Evolutionary conservation across 106 monocot genomes (phyloP), one percentile per base, ranked within the genome.

Genomic region (Ottelia alismoides): DNA sequence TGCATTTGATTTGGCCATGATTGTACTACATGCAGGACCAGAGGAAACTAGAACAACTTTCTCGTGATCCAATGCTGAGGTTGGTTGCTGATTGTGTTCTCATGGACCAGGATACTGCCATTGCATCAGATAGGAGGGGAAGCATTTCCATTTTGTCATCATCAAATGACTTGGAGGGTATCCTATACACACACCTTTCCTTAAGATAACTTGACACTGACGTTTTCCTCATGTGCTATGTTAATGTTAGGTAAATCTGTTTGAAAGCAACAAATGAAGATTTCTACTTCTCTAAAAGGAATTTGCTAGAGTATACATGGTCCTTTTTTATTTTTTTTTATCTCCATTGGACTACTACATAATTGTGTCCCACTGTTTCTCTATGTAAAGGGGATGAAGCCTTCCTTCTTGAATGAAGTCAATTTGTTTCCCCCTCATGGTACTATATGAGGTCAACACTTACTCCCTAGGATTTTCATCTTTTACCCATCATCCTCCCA

Each of bases 31-130:
- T 16, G 6, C 70, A 98, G 98, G 75, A 74, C 65, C 64, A 55
- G 18, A 82, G 65, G 61, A 90, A 86, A 71, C 58, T 98, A 51
- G 85, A 85, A 69, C 79, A 71, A 27, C 47, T 85, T 58, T 90
- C 70, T 58, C 61, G 76, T 75, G 98, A 98, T 62, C 98, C 90
- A 11, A 66, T 72, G 27, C 81, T 82, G 58, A 82, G 90, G 57
- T 62, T 98, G 44, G 79, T 90, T 58, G 82, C 74, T 65, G 98
- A 90, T 58, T 82, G 85, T 69, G 58, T 74, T 65, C 98, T 98
- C 64, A 58, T 86, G 69, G 67, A 86, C 65, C 46, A 58, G 49
- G 55, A 85, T 32, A 90, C 82, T 68, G 82, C 72, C 61, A 67
- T 83, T 19, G 90, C 82, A 22, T 89, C 90, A 59, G 90, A 90